Base-by-base conservation (phyloP, 352 stramenopile genomes). In the Phytophthora pisi region DNA sequence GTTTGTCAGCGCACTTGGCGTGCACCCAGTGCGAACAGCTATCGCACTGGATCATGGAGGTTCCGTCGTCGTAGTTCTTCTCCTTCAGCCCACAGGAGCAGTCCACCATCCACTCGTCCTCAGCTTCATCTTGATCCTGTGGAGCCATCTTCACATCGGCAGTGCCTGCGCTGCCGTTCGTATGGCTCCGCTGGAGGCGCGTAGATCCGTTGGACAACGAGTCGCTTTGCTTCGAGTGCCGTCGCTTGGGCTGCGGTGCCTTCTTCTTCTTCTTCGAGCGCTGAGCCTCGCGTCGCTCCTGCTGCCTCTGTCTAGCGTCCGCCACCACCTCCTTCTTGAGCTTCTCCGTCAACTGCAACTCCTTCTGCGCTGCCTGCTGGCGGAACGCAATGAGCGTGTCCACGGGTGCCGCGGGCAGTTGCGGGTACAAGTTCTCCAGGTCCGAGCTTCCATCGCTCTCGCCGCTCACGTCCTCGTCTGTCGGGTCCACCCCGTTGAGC, bases 31-130 rank as follows among this genome's bases (percentile, higher is more conserved):
- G 74, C 5, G 57, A 61, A 51, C 83, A 91, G 36, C 53, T 66
- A 43, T 89, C 83, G 38, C 83, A 91, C 60, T 87, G 75, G 43
- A 91, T 84, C 83, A 91, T 90, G 34, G 70, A 76, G 8, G 66
- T 75, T 43, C 82, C 82, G 45, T 91, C 82, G 59, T 91, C 82
- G 46, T 81, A 84, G 54, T 89, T 87, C 20, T 82, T 75, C 40
- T 83, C 66, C 38, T 66, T 75, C 11, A 80, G 46, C 18, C 82
- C 82, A 38, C 82, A 90, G 10, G 66, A 79, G 52, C 83, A 91
- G 34, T 84, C 68, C 38, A 90, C 77, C 51, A 85, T 72, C 83
- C 83, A 91, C 30, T 84, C 70, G 47, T 88, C 80, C 47, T 85
- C 77, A 34, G 49, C 34, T 11, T 61, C 57, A 0, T 52, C 52